Percentiles rank a stretch among this genome's conserved stretches.
phyloP scores from a whole-genome alignment of 2,329 filamentous ascomycete genomes.

The Ascochyta viciae-villosae region DNA sequence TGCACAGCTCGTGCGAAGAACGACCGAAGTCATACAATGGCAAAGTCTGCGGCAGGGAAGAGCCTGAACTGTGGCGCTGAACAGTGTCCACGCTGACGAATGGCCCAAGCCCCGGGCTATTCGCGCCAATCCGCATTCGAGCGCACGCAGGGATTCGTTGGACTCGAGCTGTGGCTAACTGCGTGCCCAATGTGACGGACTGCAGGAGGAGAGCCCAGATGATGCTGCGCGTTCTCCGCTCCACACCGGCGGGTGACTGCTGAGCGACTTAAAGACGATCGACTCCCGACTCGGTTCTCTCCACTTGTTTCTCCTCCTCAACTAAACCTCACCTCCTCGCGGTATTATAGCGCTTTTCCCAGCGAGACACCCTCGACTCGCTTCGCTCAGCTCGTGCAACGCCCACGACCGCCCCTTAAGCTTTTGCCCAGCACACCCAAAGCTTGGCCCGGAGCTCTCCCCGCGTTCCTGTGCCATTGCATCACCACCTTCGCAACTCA shows the following conservation, averaged over 20 bases:
- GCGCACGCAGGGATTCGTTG: not conserved
- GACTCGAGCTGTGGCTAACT: constrained; percentile 12
- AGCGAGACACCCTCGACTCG: too few relatives aligned
- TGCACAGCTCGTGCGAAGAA: too few relatives aligned
- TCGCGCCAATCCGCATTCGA: constrained; percentile 15
- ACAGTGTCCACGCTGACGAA: constrained; percentile 17
- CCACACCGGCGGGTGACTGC: constrained; percentile 1
- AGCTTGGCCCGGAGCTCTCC: constrained; percentile 7
- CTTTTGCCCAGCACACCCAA: constrained; percentile 12
- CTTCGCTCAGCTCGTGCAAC: not conserved
- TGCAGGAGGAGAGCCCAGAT: constrained; percentile 5
- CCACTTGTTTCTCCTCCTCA: not conserved
- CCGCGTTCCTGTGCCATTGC: constrained; percentile 2
- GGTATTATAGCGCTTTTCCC: not conserved
- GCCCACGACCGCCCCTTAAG: not conserved
- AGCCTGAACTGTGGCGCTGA: too few relatives aligned
- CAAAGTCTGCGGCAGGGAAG: too few relatives aligned
- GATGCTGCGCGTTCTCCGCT: constrained; percentile 13
- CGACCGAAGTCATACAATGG: too few relatives aligned
- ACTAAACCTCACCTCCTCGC: not conserved
- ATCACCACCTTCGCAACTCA: not conserved
- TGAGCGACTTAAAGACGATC: constrained; percentile 10
- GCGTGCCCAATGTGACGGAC: constrained; percentile 7
- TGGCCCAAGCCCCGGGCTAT: constrained; percentile 6
- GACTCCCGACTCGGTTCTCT: not conserved